These are phyloP conservation scores for Neolecta irregularis DNA, from an alignment of 1,139 yeast species.

Conservation along the genomic window DNA sequence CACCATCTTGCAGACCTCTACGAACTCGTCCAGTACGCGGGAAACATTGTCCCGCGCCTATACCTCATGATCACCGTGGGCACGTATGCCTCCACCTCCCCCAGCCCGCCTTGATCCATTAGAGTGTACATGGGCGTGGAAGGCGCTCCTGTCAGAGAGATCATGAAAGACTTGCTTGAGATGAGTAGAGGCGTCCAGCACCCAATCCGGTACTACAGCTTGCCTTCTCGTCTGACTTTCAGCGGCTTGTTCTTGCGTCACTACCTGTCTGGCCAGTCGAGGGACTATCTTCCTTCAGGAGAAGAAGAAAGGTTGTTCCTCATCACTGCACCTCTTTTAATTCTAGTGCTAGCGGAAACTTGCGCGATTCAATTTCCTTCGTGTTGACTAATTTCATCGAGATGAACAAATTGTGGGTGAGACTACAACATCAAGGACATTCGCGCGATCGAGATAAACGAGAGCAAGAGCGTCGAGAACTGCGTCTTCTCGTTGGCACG, in stretches of 20 bases:
- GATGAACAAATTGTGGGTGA: slow-evolving; percentile 95
- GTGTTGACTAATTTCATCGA: slow-evolving; percentile 78
- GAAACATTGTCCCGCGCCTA: slow-evolving; percentile 73
- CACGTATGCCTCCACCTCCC: slow-evolving; percentile 24
- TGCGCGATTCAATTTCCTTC: slow-evolving; percentile 54
- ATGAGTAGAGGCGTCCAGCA: slow-evolving; percentile 98
- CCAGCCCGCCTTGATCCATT: neutral
- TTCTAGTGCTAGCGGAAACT: slow-evolving; percentile 30
- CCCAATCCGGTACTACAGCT: slow-evolving; percentile 36
- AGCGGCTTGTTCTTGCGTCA: slow-evolving; percentile 74
- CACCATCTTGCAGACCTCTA: slow-evolving; percentile 81
- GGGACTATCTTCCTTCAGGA: slow-evolving; percentile 44
- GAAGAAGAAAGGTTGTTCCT: slow-evolving; percentile 9
- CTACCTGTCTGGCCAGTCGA: slow-evolving; percentile 71
- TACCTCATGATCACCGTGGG: slow-evolving; percentile 95
- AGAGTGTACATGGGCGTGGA: slow-evolving; percentile 32
- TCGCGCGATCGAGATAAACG: slow-evolving; percentile 66
- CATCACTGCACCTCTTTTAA: slow-evolving; percentile 5
- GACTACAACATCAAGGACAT: slow-evolving; percentile 91
- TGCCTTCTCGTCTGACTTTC: neutral
- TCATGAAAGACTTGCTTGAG: slow-evolving; percentile 91
- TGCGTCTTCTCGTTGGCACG: slow-evolving; percentile 83
- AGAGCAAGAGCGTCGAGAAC: slow-evolving; percentile 65
- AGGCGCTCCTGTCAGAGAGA: slow-evolving; percentile 70
- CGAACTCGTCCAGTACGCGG: slow-evolving; percentile 84